Evolutionary conservation across 2,329 filamentous ascomycete species (phyloP).

Genomic region (Penicillium decumbens): DNA sequence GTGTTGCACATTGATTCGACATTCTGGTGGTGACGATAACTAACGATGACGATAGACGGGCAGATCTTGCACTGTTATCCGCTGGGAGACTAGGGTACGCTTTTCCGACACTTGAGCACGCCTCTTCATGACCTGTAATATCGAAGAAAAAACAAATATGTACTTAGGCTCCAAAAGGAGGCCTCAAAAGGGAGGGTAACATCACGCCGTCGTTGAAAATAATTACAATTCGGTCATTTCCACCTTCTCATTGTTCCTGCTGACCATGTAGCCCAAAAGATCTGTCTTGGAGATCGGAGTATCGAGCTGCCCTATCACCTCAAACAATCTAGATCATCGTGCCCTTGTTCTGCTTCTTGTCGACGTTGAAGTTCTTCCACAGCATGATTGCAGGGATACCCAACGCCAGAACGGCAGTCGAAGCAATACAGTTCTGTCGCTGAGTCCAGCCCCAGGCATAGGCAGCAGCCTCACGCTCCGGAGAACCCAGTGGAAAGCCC

Average conservation of each 20-base stretch:
- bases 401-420: neutral
- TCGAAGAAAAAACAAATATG: no score
- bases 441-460: neutral
- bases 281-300: no score
- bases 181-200: no score
- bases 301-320: no score
- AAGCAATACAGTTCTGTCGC: neutral
- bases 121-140: no score
- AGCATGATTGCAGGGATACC: neutral
- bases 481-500: neutral
- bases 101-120: neutral
- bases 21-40: neutral
- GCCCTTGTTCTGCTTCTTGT: neutral
- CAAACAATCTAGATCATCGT: neutral
- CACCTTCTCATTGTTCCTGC: no score
- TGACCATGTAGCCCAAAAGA: no score
- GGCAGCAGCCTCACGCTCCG: neutral
- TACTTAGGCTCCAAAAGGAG: no score
- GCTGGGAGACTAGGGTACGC: neutral
- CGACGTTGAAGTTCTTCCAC: neutral
- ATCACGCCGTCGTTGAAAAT: no score
- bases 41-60: neutral
- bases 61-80: neutral
- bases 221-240: no score
- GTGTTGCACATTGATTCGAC: constrained; percentile 5